A percentile compares a stretch with the other conserved stretches of the same genome.
Evolutionary conservation across 345 rosid species (phyloP).

Genomic region (Populus simonii): DNA sequence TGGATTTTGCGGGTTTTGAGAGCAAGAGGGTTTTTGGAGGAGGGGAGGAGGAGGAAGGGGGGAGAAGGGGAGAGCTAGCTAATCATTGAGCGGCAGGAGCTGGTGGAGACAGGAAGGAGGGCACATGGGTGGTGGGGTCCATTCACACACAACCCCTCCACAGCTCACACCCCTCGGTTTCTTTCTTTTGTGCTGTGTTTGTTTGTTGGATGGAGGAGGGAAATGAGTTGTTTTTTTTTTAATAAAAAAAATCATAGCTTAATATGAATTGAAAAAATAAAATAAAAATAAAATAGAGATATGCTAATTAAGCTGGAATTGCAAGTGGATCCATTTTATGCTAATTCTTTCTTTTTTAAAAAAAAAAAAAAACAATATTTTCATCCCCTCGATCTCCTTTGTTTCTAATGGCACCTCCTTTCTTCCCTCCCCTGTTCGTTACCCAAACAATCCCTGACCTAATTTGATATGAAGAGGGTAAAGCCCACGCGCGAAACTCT

Average conservation of each 20-base stretch:
- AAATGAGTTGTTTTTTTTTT: too few relatives aligned
- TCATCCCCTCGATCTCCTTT: too few relatives aligned
- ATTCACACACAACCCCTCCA: background rate
- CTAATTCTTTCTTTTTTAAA: too few relatives aligned
- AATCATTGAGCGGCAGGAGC: constrained; percentile 97
- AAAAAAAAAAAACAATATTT: too few relatives aligned
- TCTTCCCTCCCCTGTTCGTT: background rate
- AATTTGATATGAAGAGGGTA: background rate
- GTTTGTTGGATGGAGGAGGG: background rate
- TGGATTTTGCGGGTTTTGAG: background rate
- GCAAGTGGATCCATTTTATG: too few relatives aligned
- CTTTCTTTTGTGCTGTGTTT: background rate
- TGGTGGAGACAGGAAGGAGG: constrained; percentile 98
- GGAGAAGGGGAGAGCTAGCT: constrained; percentile 24
- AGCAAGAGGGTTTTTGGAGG: constrained; percentile 3
- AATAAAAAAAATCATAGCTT: too few relatives aligned
- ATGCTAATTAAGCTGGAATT: too few relatives aligned
- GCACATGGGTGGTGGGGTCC: constrained; percentile 99
- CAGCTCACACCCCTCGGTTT: constrained; percentile 5
- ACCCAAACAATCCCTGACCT: background rate
- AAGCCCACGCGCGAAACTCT: background rate
- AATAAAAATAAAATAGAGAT: too few relatives aligned
- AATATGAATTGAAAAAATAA: too few relatives aligned
- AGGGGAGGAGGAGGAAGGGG: constrained; percentile 17
- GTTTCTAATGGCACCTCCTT: background rate